phyloP scores from a whole-genome alignment of 495 filamentous ascomycete species.

The Aspergillus kassunensis region DNA sequence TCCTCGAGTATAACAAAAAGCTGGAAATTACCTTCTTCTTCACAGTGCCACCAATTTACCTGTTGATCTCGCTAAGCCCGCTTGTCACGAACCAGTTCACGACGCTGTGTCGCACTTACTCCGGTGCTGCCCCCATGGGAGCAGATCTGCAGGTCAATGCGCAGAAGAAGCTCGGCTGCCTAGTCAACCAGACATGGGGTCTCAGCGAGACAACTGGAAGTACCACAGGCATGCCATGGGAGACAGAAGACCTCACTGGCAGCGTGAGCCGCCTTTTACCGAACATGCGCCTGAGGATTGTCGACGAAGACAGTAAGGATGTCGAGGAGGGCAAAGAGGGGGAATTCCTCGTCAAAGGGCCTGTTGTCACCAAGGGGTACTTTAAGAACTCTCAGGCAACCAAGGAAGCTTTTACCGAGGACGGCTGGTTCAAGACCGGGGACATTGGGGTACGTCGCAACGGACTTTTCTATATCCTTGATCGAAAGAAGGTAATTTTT shows the following conservation, averaged over 20 bases:
- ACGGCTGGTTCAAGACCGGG: conserved; percentile 58
- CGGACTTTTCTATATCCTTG: conserved; percentile 51
- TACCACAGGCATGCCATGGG: conserved; percentile 42
- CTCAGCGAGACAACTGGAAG: conserved; percentile 61
- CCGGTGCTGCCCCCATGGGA: conserved; percentile 73
- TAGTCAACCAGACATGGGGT: conserved; percentile 70
- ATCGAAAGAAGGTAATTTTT: conserved; percentile 51
- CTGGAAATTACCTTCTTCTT: conserved; percentile 46
- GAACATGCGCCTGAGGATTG: conserved; percentile 48
- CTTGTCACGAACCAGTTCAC: conserved; percentile 46
- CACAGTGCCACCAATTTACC: conserved; percentile 48
- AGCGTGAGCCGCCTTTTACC: conserved; percentile 51
- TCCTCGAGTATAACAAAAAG: conserved; percentile 37
- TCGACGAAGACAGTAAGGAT: conserved; percentile 49
- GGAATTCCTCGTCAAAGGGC: conserved; percentile 65
- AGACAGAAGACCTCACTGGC: conserved; percentile 51
- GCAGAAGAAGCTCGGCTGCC: conserved; percentile 21
- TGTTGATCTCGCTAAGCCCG: conserved; percentile 45
- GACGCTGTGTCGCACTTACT: conserved; percentile 32
- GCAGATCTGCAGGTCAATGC: conserved; percentile 53
- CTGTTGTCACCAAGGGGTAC: conserved; percentile 46
- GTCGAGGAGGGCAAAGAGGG: conserved; percentile 49
- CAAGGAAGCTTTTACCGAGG: conserved; percentile 44
- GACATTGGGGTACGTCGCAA: conserved; percentile 51
- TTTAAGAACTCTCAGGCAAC: conserved; percentile 50